Base-by-base conservation (phyloP, 73 alveolate species). In the Paramecium sexaurelia region DNA sequence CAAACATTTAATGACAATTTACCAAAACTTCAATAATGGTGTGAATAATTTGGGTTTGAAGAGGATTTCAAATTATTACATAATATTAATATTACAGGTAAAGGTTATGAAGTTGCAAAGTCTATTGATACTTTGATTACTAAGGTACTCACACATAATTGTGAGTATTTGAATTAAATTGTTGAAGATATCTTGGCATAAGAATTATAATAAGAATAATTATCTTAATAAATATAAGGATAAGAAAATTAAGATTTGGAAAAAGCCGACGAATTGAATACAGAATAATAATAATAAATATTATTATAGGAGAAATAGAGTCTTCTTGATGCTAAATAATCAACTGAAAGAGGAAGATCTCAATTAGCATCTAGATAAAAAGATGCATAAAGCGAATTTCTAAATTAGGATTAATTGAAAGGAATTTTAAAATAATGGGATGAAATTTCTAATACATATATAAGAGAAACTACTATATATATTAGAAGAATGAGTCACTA, bases 381-480 rank as follows among this genome's bases (percentile, higher is more conserved):
- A 27, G 83, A 61, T 61, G 83, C 29, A 11, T 27, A 61, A 26
- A 37, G 43, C 35, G 86, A 71, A 71, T 71, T 71, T 71, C 35
- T 71, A 36, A 35, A 32, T 71, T 22, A 71, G 35, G 86, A 71
- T 71, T 71, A 71, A 33, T 20, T 71, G 6, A 33, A 20, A 71
- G 55, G 55, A 8, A 78, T 78, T 19, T 45, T 78, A 78, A 41
- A 39, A 11, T 45, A 78, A 78, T 78, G 90, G 90, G 90, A 78
- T 41, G 90, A 78, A 43, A 78, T 45, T 13, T 78, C 90, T 1
- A 39, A 78, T 41, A 78, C 68, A 19, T 78, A 78, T 43, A 24
- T 41, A 5, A 78, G 40, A 22, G 90, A 78, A 33, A 41, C 51
- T 29, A 41, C 75, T 5, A 41, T 45, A 2, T 78, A 78, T 24